These are phyloP conservation scores for Durio zibethinus DNA, from an alignment of 345 rosid species.

Conservation along the genomic window DNA sequence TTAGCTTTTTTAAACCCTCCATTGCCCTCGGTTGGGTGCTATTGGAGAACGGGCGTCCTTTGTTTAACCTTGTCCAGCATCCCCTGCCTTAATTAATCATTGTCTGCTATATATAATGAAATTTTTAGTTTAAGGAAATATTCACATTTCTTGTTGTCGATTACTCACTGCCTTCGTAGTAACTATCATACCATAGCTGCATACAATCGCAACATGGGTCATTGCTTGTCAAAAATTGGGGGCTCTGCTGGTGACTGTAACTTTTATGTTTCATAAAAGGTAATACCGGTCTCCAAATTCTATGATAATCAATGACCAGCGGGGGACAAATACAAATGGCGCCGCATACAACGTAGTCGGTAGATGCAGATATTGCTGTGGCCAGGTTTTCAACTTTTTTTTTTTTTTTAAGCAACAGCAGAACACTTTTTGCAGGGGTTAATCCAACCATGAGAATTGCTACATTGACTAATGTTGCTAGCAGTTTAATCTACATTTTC, in stretches of 20 bases:
- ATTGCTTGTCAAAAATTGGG: not conserved
- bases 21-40: not conserved
- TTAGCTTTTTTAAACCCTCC: not conserved
- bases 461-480: too few species aligned
- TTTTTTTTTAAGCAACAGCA: too few species aligned
- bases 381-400: too few species aligned
- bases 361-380: not conserved
- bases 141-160: not conserved
- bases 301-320: not conserved
- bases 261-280: not conserved
- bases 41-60: not conserved
- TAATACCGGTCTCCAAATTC: not conserved
- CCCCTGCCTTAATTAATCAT: not conserved
- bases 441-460: not conserved
- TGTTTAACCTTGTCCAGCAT: not conserved
- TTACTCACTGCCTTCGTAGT: too few species aligned
- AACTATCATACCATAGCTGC: not conserved
- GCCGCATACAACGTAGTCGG: not conserved
- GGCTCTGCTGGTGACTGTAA: not conserved
- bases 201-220: not conserved
- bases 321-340: not conserved
- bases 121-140: not conserved
- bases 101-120: not conserved
- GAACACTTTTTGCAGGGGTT: not conserved
- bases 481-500: too few species aligned